Base-by-base conservation (phyloP, 2,329 filamentous ascomycete genomes). In the Botrytis sinoallii region DNA sequence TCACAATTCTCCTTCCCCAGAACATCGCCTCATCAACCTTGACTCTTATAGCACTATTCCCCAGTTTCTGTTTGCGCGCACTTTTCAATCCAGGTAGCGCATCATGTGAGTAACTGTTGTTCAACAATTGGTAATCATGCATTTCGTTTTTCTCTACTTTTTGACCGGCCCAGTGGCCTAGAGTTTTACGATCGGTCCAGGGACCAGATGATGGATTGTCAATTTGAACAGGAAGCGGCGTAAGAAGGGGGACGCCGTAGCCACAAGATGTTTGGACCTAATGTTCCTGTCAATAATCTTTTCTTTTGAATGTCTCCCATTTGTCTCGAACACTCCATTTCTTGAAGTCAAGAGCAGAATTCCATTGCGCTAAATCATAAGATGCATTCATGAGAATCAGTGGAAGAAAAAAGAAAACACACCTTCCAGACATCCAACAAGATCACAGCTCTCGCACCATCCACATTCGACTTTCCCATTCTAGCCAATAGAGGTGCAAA, bases 221-320 rank as follows among this genome's bases (percentile, higher is more conserved):
- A 1, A 38, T 32, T 48, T 65, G 61, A 2, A 10, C 18, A 38
- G 29, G 5, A 40, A 55, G 61, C 12, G 60, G 38, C 16, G 70
- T 55, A 38, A 59, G 18, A 4, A 67, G 16, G 12, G 90, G 90
- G 12, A 92, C 89, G 38, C 87, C 89, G 77, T 86, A 92, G 10
- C 91, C 90, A 78, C 90, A 93, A 69, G 87, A 88, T 16, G 89
- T 91, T 84, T 92, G 89, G 5, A 89, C 85, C 82, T 91, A 88
- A 80, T 25, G 40, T 46, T n/a, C 14, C 18, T 25, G 32, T n/a
- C 25, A 52, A 70, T 22, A 18, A 32, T n/a, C 14, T 38, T 18
- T 35, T 25, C 29, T 16, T 5, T 48, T 4, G 12, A 1, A 6
- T 44, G n/a, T 67, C 6, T 4, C 18, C 25, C 16, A 25, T 29